Percentiles rank a stretch among this genome's conserved stretches.
Conservation (phyloP, 2,329 filamentous ascomycete genomes). For the Penicillium sp. region DNA sequence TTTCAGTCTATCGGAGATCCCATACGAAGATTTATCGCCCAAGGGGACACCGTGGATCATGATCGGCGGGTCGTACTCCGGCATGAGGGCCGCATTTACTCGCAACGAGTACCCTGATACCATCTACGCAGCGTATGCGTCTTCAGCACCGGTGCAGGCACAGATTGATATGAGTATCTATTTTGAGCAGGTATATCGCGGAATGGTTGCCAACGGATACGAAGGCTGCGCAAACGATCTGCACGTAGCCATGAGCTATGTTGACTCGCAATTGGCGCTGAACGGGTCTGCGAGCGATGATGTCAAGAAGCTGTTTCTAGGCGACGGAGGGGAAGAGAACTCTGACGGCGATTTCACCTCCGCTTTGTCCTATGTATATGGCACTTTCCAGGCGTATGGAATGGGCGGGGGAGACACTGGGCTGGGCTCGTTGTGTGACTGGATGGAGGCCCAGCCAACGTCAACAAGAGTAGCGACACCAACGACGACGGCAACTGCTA, state of each 20-base stretch:
- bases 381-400: conserved; percentile 44
- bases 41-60: conserved; percentile 43
- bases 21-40: conserved; percentile 36
- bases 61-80: conserved; percentile 45
- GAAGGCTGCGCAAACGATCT: conserved; percentile 50
- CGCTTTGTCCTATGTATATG: conserved; percentile 38
- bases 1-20: conserved; percentile 31
- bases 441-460: conserved; percentile 32
- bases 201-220: conserved; percentile 47
- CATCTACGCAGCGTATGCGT: conserved; percentile 39
- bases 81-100: conserved; percentile 41
- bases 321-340: conserved; percentile 43
- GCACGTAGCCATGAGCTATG: conserved; percentile 46
- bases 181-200: conserved; percentile 48
- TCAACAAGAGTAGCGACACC: neutral
- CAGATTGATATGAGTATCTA: conserved; percentile 49
- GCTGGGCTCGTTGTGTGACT: conserved; percentile 44
- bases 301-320: conserved; percentile 49
- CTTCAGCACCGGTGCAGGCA: conserved; percentile 46
- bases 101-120: conserved; percentile 42
- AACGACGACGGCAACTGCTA: conserved; percentile 4
- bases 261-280: conserved; percentile 44
- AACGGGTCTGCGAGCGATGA: conserved; percentile 27
- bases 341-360: conserved; percentile 47
- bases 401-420: conserved; percentile 32